Base-by-base conservation (phyloP, 305 asterid species). In the Fraxinus greggii region DNA sequence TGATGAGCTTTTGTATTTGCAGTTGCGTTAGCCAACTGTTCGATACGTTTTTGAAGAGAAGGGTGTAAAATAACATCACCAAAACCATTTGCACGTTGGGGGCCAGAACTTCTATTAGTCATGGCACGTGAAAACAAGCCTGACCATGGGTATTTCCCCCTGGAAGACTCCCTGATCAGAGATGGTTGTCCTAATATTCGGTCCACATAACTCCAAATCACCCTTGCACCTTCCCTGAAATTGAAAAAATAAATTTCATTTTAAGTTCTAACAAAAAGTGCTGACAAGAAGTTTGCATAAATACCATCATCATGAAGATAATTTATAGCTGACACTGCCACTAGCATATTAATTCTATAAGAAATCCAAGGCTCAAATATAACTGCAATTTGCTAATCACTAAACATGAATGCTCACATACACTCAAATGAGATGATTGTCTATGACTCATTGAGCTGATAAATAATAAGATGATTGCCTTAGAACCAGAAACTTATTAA, bases 101-200 rank as follows among this genome's bases (percentile, higher is more conserved):
- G 24, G 74, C 89, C 80, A 63, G 94, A 85, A 77, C 79, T 86
- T 87, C 81, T 88, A 26, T 79, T 86, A 75, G 88, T 88, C 90
- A 86, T 85, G 67, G 90, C 83, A 77, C 90, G 93, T 23, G 93
- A 83, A 79, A 90, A 85, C 82, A 87, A 9, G 78, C 98, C 97
- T 38, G 98, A 96, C 99, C 99, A 96, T 32, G 98, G 99, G 87
- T 96, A 96, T 85, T 90, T 96, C 78, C 98, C 98, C 86, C 94
- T 92, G 77, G 98, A 96, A 76, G 99, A 96, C 89, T 96, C 99
- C 80, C 99, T 90, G 81, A 96, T 94, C 73, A 96, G 87, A 83
- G 98, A 94, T 80, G 98, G 99, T 80, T 96, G 99, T 85, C 99
- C 99, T 85, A 96, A 83, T 87, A 93, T 92, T 85, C 98, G 92